These are phyloP conservation scores for Lipomyces spencermartinsiae DNA, from an alignment of 805 yeast species.

Conservation along the genomic window DNA sequence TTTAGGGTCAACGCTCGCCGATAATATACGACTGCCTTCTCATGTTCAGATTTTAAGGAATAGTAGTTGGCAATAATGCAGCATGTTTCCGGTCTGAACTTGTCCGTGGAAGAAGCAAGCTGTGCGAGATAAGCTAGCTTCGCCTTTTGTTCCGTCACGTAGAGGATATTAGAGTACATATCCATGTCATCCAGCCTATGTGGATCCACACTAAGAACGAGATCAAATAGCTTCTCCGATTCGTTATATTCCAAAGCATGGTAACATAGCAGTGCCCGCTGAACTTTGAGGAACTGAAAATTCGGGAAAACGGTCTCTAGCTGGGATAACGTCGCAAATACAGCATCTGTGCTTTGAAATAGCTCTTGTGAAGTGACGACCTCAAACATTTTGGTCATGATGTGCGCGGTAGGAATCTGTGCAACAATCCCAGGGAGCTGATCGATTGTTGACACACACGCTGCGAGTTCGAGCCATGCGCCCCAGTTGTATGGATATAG, in stretches of 20 bases:
- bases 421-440: constrained; percentile 23
- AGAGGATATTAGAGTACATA: constrained; percentile 89
- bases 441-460: constrained; percentile 65
- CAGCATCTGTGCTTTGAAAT: constrained; percentile 65
- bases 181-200: constrained; percentile 89
- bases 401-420: constrained; percentile 16
- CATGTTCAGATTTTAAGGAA: constrained; percentile 90
- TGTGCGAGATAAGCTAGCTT: constrained; percentile 89
- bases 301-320: constrained; percentile 67
- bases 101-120: constrained; percentile 78
- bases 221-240: constrained; percentile 81
- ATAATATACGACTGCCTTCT: constrained; percentile 90
- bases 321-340: constrained; percentile 54
- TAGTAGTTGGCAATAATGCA: constrained; percentile 93
- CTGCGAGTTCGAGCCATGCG: constrained; percentile 83
- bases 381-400: constrained; percentile 64
- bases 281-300: constrained; percentile 76
- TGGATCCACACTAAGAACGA: constrained; percentile 75
- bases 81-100: constrained; percentile 91
- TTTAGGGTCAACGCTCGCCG: constrained; percentile 85
- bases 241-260: constrained; percentile 83
- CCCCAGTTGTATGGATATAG: constrained; percentile 90
- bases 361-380: constrained; percentile 77
- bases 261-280: constrained; percentile 80
- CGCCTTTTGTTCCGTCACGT: constrained; percentile 87